Percentiles rank a stretch among this genome's conserved stretches.
Conservation (phyloP, 345 rosid genomes). For the Salix udensis region DNA sequence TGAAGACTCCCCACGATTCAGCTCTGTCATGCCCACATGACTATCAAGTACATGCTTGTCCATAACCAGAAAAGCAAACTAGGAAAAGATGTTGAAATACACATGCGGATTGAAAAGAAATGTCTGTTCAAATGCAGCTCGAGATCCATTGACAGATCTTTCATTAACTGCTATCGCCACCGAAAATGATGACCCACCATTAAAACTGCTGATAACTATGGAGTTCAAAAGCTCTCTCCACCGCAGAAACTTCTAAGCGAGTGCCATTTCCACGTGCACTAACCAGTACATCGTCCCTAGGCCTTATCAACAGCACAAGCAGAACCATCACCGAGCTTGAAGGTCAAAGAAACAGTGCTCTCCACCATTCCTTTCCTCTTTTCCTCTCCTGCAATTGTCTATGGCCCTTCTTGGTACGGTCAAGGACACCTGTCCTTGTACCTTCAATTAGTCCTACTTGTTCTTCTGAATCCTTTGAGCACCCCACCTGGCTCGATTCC, state of each 20-base stretch:
- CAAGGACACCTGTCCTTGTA: slow-evolving; percentile 19
- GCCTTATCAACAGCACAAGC: not conserved
- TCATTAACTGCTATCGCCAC: not conserved
- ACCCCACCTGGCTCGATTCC: not conserved
- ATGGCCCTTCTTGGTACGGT: slow-evolving; percentile 4
- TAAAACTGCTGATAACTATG: not conserved
- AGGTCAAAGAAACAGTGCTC: not conserved
- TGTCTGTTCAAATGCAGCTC: not conserved
- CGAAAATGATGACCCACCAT: not conserved
- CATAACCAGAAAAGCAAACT: slow-evolving; percentile 4
- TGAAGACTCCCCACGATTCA: not conserved
- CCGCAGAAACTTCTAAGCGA: not conserved
- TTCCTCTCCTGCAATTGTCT: slow-evolving; percentile 5
- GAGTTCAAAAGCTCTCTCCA: not conserved
- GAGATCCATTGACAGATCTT: not conserved
- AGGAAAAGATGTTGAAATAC: not conserved
- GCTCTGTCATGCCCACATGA: slow-evolving; percentile 1
- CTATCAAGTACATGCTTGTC: slow-evolving; percentile 14
- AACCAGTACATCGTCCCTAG: not conserved
- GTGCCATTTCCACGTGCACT: slow-evolving; percentile 3
- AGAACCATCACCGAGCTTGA: not conserved
- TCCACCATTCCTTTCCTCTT: slow-evolving; percentile 18
- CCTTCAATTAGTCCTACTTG: not conserved
- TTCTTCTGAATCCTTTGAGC: not conserved
- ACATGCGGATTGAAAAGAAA: not conserved